Evolutionary conservation across 2,329 filamentous ascomycete species (phyloP).

Genomic region (Colletotrichum australisinense): DNA sequence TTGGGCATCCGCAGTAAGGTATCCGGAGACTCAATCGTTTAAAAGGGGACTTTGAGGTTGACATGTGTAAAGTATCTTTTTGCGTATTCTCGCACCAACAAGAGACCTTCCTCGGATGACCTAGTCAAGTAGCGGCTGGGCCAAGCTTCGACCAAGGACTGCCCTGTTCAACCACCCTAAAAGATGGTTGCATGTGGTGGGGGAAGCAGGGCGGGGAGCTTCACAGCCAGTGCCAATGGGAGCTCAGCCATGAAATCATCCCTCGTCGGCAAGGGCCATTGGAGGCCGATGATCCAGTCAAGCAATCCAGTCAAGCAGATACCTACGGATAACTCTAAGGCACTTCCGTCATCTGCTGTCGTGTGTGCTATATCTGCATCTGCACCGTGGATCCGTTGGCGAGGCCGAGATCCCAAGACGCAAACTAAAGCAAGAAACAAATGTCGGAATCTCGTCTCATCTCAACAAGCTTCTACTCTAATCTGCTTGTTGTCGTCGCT

Average conservation of each 20-base stretch:
- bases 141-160: constrained; percentile 17
- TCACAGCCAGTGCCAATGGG: constrained; percentile 20
- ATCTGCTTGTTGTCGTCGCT: background rate
- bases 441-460: background rate
- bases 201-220: constrained; percentile 26
- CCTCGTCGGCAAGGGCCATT: constrained; percentile 13
- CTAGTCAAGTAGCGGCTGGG: constrained; percentile 6
- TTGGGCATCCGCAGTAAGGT: background rate
- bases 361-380: background rate
- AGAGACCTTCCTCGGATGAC: constrained; percentile 1
- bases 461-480: background rate
- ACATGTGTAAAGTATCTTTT: constrained; percentile 29
- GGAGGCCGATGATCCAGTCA: background rate
- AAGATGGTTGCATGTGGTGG: constrained; percentile 30
- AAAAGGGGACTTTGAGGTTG: constrained; percentile 22
- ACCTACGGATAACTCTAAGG: no score
- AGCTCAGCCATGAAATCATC: constrained; percentile 29
- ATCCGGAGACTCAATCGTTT: background rate
- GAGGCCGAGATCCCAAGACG: background rate
- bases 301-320: background rate
- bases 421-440: background rate
- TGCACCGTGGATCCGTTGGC: background rate
- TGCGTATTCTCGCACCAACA: background rate
- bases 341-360: background rate
- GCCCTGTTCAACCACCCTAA: constrained; percentile 21